Evolutionary conservation across 106 monocot genomes (phyloP).

Genomic region (Chionographis japonica): DNA sequence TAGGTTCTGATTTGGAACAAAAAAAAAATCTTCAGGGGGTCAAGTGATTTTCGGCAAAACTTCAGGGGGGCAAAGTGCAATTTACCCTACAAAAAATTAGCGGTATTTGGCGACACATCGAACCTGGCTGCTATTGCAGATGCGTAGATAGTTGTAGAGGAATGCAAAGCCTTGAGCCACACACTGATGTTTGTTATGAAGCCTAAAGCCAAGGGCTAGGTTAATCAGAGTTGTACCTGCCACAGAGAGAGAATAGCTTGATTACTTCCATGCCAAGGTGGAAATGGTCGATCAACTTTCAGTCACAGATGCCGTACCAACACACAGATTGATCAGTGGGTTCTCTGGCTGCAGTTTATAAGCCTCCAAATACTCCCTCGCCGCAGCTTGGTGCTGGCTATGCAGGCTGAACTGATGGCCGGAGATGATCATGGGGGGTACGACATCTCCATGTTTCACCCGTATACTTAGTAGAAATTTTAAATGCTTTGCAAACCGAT

Average conservation of each 20-base stretch:
- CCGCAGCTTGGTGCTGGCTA: constrained; percentile 85
- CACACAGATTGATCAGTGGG: constrained; percentile 83
- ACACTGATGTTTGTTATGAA: constrained; percentile 79
- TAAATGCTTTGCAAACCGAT: constrained; percentile 45
- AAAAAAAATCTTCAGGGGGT: too few relatives aligned
- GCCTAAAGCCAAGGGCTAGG: constrained; percentile 82
- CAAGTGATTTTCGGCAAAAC: too few relatives aligned
- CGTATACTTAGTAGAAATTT: constrained; percentile 61
- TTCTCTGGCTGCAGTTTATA: constrained; percentile 81
- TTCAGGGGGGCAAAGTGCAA: too few relatives aligned
- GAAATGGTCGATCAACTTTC: neutral
- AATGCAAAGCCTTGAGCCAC: constrained; percentile 82
- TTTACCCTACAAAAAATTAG: too few relatives aligned
- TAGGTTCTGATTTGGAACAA: too few relatives aligned
- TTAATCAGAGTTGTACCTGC: constrained; percentile 88
- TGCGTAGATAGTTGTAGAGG: constrained; percentile 59
- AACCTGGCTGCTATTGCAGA: constrained; percentile 88
- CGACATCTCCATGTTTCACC: constrained; percentile 35
- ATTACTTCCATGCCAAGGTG: neutral
- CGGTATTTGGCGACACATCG: neutral
- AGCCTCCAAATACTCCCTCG: constrained; percentile 81
- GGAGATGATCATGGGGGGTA: constrained; percentile 66
- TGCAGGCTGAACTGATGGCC: constrained; percentile 78
- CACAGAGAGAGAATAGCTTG: constrained; percentile 9
- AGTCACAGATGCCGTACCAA: constrained; percentile 36